Conservation (phyloP, 2,329 filamentous ascomycete genomes). For the Teratosphaeria viscida region DNA sequence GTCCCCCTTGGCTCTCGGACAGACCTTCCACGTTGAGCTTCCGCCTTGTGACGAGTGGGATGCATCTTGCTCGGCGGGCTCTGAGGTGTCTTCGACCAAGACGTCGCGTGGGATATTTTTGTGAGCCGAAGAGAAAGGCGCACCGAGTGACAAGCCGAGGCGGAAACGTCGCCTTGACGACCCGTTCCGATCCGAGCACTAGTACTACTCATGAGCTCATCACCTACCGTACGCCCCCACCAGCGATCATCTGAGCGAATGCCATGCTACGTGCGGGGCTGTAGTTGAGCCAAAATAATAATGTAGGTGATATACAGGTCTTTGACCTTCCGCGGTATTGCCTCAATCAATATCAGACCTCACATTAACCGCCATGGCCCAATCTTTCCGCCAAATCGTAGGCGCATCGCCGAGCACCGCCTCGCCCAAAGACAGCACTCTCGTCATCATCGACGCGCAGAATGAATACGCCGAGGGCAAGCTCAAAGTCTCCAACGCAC, state of each 20-base stretch:
- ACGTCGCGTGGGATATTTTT: background rate
- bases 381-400: conserved; percentile 43
- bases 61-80: no score
- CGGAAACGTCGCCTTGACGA: background rate
- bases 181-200: background rate
- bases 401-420: conserved; percentile 47
- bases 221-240: background rate
- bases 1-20: background rate
- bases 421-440: conserved; percentile 46
- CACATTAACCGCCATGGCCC: conserved; percentile 1
- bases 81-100: background rate
- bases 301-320: background rate
- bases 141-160: background rate
- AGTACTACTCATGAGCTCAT: background rate
- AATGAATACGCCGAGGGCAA: conserved; percentile 55
- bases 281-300: background rate
- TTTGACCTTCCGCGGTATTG: background rate
- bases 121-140: background rate
- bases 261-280: background rate
- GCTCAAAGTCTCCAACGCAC: conserved; percentile 46
- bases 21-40: background rate
- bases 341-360: no score
- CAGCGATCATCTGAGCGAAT: background rate
- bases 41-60: background rate
- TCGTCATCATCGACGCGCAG: conserved; percentile 61